These are phyloP conservation scores for Anaeromyces robustus DNA, from an alignment of 192 early-diverging fungal genomes.

Conservation along the genomic window DNA sequence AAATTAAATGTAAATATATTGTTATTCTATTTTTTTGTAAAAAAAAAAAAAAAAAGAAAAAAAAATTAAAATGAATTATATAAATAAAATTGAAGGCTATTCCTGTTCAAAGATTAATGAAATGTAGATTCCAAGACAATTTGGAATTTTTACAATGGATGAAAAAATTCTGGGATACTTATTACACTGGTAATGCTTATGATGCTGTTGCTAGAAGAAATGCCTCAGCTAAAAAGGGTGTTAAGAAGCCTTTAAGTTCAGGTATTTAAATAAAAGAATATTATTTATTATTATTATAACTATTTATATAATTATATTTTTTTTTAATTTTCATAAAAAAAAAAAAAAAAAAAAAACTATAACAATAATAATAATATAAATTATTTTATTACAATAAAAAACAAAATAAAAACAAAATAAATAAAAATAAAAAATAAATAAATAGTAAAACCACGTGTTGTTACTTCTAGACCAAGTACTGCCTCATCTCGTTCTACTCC, in stretches of 20 bases:
- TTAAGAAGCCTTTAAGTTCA: constrained; percentile 12
- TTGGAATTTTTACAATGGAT: constrained; percentile 95
- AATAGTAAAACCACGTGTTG: neutral
- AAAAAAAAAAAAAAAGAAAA: no score
- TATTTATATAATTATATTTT: no score
- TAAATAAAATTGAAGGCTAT: constrained; percentile 58
- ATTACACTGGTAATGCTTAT: constrained; percentile 68
- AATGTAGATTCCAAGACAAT: constrained; percentile 97
- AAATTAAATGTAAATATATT: no score
- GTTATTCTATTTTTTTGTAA: no score
- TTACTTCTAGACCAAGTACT: neutral
- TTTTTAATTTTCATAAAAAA: no score
- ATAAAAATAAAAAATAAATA: neutral
- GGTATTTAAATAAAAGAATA: no score
- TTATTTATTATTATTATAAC: no score
- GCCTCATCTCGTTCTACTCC: neutral
- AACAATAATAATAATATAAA: no score
- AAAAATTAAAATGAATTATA: no score
- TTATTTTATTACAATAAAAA: no score
- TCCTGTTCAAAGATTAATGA: constrained; percentile 75
- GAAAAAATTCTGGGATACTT: constrained; percentile 81
- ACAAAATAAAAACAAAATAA: neutral
- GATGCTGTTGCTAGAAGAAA: constrained; percentile 59
- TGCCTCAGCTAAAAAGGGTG: constrained; percentile 18
- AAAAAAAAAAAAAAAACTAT: no score